phyloP scores from a whole-genome alignment of 148 eudicot genomes.

The Rhododendron ferrugineum region DNA sequence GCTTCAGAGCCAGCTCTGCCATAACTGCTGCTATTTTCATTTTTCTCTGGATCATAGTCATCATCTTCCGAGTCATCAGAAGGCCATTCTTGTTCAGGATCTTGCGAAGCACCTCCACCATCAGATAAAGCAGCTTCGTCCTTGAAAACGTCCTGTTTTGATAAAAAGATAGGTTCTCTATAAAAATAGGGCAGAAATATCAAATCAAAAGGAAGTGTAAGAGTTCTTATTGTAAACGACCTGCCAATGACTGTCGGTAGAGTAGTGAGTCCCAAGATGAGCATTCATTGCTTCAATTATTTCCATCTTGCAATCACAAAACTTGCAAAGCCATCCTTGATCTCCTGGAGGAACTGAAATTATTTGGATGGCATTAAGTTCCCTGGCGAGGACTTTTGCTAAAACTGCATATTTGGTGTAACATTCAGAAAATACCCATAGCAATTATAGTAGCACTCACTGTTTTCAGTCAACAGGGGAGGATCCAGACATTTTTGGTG shows the following conservation, averaged over 20 bases:
- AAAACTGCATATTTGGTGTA: neutral
- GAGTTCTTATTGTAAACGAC: constrained; percentile 30
- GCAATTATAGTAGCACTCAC: constrained; percentile 41
- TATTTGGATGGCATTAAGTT: constrained; percentile 19
- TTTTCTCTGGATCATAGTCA: constrained; percentile 72
- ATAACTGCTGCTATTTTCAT: constrained; percentile 32
- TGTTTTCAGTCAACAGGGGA: constrained; percentile 76
- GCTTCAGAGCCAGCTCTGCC: constrained; percentile 28
- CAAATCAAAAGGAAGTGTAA: neutral
- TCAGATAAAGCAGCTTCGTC: constrained; percentile 77
- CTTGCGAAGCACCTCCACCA: constrained; percentile 27
- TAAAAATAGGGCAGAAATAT: neutral
- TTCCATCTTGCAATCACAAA: constrained; percentile 73
- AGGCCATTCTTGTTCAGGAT: constrained; percentile 82
- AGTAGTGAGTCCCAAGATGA: constrained; percentile 84
- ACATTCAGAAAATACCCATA: constrained; percentile 1
- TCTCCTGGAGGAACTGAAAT: constrained; percentile 79
- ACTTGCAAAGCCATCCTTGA: constrained; percentile 90
- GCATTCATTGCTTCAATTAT: constrained; percentile 80
- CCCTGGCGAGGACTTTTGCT: neutral
- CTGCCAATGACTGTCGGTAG: constrained; percentile 69
- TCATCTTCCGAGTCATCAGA: constrained; percentile 91
- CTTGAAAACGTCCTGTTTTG: constrained; percentile 70
- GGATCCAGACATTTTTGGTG: constrained; percentile 96
- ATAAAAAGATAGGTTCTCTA: neutral